Base-by-base conservation (phyloP, 768 basidiomycete species). In the Leccinum obscurum region DNA sequence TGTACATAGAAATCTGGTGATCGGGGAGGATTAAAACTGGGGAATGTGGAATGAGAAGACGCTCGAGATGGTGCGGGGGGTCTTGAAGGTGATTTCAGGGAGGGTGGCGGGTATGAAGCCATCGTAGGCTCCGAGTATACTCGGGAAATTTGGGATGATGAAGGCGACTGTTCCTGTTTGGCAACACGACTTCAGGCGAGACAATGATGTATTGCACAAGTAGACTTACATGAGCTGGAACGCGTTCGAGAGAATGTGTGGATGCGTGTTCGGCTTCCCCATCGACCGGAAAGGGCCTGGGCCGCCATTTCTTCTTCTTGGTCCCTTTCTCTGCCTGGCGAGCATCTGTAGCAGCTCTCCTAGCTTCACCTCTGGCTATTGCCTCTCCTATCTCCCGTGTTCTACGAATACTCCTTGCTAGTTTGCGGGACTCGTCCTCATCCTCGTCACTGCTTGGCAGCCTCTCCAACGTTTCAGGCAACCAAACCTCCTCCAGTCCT, bases 371-470 rank as follows among this genome's bases (percentile, higher is more conserved):
- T 57, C 61, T 66, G 5, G 61, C 64, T 7, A 51, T 59, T 10
- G 64, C 60, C 26, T 69, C 65, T 10, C 55, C 65, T 44, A 65
- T 74, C 62, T 63, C 71, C 48, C 70, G 62, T 52, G 70, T 65
- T 55, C 65, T 76, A 41, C 70, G 76, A 17, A 70, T 73, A 59
- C 72, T 77, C 55, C 65, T 77, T 10, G 71, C 71, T 6, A 77
- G 62, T 11, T 62, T 71, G 7, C 66, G 67, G 55, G 77, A 66
- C 30, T 75, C 66, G 7, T 72, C 70, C 26, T 74, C 75, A 11
- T 80, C 80, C 11, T 79, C 78, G 15, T 82, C 82, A n/a, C 76
- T 78, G 48, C 74, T 76, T 14, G 77, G 67, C 24, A 77, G 56
- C 26, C 67, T 75, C 51, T 72, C 74, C 49, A 84, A 70, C 20